Base-by-base conservation (phyloP, 179 eudicot genomes). In the Sideroxylon spinosum region DNA sequence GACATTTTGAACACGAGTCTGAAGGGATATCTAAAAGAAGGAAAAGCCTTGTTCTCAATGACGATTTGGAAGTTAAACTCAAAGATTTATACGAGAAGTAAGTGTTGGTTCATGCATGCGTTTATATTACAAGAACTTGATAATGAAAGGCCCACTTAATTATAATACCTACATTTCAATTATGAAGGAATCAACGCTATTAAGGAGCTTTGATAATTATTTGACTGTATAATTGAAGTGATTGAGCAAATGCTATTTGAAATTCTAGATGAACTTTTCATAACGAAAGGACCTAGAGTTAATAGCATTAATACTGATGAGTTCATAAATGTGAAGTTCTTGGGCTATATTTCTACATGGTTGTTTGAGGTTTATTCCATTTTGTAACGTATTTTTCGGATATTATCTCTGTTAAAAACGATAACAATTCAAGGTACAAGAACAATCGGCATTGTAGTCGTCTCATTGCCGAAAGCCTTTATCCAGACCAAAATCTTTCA, bases 81-180 rank as follows among this genome's bases (percentile, higher is more conserved):
- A 87, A 82, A 81, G 83, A 76, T 68, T 91, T 93, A 44, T 88
- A 84, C 80, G 93, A 95, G 77, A 89, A 81, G 97, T 93, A 83
- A 79, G 95, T 87, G 22, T 68, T 76, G 14, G 68, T 23, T 71
- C 66, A 71, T 76, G 50, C 25, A 70, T 53, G 37, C 29, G 60
- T 78, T 71, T 65, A 55, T 55, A n/a, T 60, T 63, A 17, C 16
- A 25, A 49, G 9, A 28, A 20, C 12, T n/a, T 70, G 56, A 11
- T 46, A 25, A 68, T 46, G 55, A 68, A 68, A n/a, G 46, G 23
- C 14, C 55, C 1, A 0, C 20, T 44, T 68, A n/a, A 44, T 46
- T 44, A 44, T 44, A 9, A 17, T 5, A 46, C 25, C 12, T 17
- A 70, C 52, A 68, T 68, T 49, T 68, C 22, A 68, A 44, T 68